Conservation (phyloP, 2,329 filamentous ascomycete species). For the Ceratocystis variospora region DNA sequence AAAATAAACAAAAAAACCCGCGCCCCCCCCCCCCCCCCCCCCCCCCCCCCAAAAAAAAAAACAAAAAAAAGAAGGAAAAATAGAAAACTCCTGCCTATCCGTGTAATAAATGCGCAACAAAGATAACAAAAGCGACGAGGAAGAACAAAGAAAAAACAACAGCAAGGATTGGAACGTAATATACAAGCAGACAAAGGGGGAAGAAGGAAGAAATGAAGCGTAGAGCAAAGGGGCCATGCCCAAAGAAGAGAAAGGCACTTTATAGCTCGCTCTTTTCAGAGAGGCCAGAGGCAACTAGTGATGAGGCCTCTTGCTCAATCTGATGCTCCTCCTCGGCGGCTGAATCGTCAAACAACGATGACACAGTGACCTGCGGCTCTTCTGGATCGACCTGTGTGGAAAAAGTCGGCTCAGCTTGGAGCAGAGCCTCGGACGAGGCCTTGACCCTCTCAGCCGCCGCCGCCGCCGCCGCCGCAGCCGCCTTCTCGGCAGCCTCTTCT, state of each 20-base stretch:
- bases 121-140: neutral
- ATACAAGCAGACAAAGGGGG: neutral
- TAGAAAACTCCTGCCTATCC: neutral
- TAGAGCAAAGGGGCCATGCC: neutral
- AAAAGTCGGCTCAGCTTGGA: constrained; percentile 11
- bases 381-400: constrained; percentile 21
- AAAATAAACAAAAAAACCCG: no score
- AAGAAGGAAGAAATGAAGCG: neutral
- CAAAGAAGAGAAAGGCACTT: neutral
- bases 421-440: neutral
- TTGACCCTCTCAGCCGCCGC: neutral
- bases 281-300: constrained; percentile 19
- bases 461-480: neutral
- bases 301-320: constrained; percentile 24
- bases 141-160: neutral
- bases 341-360: constrained; percentile 19
- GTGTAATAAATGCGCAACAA: neutral
- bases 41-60: neutral
- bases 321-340: constrained; percentile 19
- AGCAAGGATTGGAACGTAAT: neutral
- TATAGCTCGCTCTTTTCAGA: constrained; percentile 12
- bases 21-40: no score
- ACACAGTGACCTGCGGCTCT: constrained; percentile 14
- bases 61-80: neutral
- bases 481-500: neutral